phyloP scores from a whole-genome alignment of 2,329 filamentous ascomycete species.

The Phyllosticta capitalensis region DNA sequence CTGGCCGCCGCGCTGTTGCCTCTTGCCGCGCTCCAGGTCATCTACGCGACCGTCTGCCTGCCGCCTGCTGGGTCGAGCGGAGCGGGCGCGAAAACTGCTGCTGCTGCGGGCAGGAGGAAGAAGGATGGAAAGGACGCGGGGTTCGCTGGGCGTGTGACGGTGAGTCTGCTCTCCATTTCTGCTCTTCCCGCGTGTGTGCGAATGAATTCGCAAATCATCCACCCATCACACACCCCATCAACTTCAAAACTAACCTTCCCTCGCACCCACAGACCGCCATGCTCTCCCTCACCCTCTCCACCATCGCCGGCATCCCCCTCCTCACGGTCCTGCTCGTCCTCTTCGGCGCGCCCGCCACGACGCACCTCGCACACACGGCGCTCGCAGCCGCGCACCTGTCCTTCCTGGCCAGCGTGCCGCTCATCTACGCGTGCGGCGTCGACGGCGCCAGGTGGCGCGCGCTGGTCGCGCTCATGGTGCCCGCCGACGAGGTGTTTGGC shows the following conservation, averaged over 20 bases:
- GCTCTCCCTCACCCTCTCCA: slow-evolving; percentile 54
- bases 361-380: slow-evolving; percentile 67
- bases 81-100: slow-evolving; percentile 38
- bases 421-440: slow-evolving; percentile 80
- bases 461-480: slow-evolving; percentile 57
- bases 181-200: not conserved
- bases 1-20: slow-evolving; percentile 53
- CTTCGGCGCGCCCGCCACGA: slow-evolving; percentile 83
- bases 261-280: slow-evolving; percentile 54
- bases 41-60: slow-evolving; percentile 50
- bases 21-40: slow-evolving; percentile 54
- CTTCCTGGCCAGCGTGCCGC: slow-evolving; percentile 64
- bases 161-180: slow-evolving; percentile 20
- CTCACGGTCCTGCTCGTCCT: slow-evolving; percentile 61
- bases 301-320: slow-evolving; percentile 47
- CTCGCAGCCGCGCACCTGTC: slow-evolving; percentile 76
- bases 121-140: slow-evolving; percentile 31
- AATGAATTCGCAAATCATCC: too few species aligned
- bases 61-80: slow-evolving; percentile 35
- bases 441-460: slow-evolving; percentile 61
- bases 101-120: slow-evolving; percentile 42
- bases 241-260: not conserved
- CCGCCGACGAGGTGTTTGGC: slow-evolving; percentile 78
- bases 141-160: slow-evolving; percentile 28
- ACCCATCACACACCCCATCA: not conserved